These are phyloP conservation scores for Oryza glaberrima DNA, from an alignment of 176 grass and related monocot species.

Conservation along the genomic window DNA sequence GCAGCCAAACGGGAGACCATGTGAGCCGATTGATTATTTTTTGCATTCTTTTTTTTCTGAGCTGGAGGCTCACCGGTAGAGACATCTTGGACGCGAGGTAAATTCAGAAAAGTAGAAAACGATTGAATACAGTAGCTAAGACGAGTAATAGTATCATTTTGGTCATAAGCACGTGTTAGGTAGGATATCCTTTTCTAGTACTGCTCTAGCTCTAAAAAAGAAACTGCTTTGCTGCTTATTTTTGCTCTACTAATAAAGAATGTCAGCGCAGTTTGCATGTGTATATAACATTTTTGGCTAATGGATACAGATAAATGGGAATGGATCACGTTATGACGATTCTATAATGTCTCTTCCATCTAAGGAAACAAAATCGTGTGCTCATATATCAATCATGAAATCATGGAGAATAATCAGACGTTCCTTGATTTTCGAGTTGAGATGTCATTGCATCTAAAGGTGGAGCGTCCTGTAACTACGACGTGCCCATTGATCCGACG, in stretches of 20 bases:
- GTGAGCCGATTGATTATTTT: not conserved
- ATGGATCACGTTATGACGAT: not conserved
- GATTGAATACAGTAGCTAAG: not conserved
- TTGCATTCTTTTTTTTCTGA: not conserved
- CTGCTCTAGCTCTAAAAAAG: too few species aligned
- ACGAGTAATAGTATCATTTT: not conserved
- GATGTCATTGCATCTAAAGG: conserved; percentile 34
- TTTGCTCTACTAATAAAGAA: too few species aligned
- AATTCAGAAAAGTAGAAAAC: not conserved
- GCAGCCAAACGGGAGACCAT: not conserved
- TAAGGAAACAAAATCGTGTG: too few species aligned
- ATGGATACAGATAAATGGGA: not conserved
- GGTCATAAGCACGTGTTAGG: too few species aligned
- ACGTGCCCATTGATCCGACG: not conserved
- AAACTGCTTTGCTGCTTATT: too few species aligned
- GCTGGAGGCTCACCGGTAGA: not conserved
- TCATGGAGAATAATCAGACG: not conserved
- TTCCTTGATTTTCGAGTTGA: conserved; percentile 31
- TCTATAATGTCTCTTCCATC: too few species aligned
- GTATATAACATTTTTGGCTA: not conserved
- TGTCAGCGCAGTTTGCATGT: too few species aligned
- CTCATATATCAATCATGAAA: not conserved
- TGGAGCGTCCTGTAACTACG: conserved; percentile 12
- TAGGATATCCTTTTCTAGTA: too few species aligned
- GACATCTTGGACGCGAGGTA: not conserved